These are phyloP conservation scores for Pichia norvegensis DNA, from an alignment of 1,139 yeast species.

Conservation along the genomic window DNA sequence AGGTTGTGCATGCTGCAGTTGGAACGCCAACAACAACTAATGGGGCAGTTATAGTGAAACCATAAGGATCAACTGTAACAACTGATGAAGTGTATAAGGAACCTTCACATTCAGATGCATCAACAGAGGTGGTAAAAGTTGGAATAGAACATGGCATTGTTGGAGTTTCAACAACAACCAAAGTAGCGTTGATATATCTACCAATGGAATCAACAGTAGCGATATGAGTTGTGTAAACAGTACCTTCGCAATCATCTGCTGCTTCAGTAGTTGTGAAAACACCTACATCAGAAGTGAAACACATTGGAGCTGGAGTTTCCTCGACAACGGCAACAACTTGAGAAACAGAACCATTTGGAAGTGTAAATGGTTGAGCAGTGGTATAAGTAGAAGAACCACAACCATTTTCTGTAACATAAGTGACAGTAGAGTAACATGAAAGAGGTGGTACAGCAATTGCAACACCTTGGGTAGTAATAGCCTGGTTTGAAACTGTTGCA, in stretches of 20 bases:
- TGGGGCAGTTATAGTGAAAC: neutral
- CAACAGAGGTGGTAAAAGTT: neutral
- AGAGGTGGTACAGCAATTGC: neutral
- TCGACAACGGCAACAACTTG: neutral
- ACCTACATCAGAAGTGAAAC: neutral
- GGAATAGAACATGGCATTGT: neutral
- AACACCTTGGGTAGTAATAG: neutral
- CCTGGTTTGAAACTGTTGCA: neutral
- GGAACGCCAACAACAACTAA: neutral
- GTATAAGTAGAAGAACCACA: neutral
- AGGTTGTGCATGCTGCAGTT: neutral
- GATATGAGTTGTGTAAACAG: neutral
- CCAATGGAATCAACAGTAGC: neutral
- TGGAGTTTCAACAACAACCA: neutral
- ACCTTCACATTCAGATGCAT: neutral
- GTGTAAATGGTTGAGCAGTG: neutral
- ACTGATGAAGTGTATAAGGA: neutral
- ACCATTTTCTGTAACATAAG: neutral
- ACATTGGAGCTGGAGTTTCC: conserved; percentile 1
- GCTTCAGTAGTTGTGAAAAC: neutral
- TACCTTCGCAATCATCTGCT: neutral
- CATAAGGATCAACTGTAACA: neutral
- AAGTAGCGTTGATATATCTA: neutral
- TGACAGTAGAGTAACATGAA: neutral
- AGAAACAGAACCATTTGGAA: neutral